Base-by-base conservation (phyloP, 129 eudicot species). In the Cynara cardunculus region DNA sequence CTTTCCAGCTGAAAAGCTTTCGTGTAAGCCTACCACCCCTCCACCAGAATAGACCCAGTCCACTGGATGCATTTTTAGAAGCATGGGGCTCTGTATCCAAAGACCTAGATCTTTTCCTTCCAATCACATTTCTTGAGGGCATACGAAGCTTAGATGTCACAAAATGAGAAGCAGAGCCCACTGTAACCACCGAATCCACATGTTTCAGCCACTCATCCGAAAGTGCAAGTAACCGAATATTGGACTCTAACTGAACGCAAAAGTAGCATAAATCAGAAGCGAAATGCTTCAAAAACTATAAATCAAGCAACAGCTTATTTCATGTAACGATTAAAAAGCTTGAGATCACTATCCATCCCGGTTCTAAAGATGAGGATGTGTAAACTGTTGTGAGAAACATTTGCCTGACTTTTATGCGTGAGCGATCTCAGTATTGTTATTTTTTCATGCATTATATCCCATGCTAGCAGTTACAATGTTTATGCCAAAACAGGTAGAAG, bases 1-100 rank as follows among this genome's bases (percentile, higher is more conserved):
- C 91, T 91, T 92, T 92, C 97, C 97, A 92, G 59, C 83, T 92
- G 49, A 89, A 95, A 74, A 95, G 87, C 70, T 83, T 79, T 24
- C 99, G 86, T 11, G 99, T 92, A 69, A 83, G 82, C 82, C 78
- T 88, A 35, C 99, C 99, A 83, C 99, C 99, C 81, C 99, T 92
- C 99, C 99, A 95, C 97, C 99, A 95, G 76, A 86, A 82, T 18
- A 89, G 71, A 41, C 86, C 77, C 73, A 89, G 73, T 39, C 99
- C 99, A 84, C 85, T 80, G n/a, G 80, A 83, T 79, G 92, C 85
- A 67, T 75, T 86, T 78, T 88, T 83, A 56, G 90, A 83, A 76
- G 97, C 77, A 69, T 70, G 82, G 7, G 80, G 78, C 75, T 87
- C 93, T 0, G 64, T 34, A 80, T 76, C 92, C 35, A 75, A 24